Evolutionary conservation across 2,329 filamentous ascomycete genomes (phyloP).

Genomic region (Fusarium sp.): DNA sequence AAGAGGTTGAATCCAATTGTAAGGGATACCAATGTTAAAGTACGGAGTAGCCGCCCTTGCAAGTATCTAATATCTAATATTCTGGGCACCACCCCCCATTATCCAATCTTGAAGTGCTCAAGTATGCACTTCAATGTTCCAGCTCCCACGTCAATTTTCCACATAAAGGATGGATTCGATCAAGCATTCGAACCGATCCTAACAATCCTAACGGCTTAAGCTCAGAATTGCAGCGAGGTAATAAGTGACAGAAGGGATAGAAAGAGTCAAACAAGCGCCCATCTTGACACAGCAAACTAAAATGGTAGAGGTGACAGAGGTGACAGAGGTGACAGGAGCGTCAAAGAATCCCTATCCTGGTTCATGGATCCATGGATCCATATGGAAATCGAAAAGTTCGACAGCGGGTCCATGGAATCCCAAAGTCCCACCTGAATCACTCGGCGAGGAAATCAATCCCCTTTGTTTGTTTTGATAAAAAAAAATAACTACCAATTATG

Average conservation of each 20-base stretch:
- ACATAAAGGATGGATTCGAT: not conserved
- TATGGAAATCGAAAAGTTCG: conserved; percentile 21
- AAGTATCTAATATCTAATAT: conserved; percentile 13
- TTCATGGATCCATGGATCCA: conserved; percentile 4
- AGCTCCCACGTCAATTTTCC: not conserved
- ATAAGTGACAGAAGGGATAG: conserved; percentile 9
- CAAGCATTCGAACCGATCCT: conserved; percentile 2
- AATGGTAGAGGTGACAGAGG: not conserved
- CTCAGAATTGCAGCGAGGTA: not conserved
- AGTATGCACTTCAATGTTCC: not conserved
- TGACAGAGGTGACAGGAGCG: conserved; percentile 7
- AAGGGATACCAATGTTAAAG: not conserved
- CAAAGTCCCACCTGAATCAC: conserved; percentile 35
- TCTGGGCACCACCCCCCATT: not conserved
- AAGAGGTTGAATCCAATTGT: too few species aligned
- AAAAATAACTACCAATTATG: not conserved
- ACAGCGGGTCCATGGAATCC: conserved; percentile 25
- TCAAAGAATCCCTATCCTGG: conserved; percentile 24
- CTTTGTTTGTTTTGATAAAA: conserved; percentile 10
- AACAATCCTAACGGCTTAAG: conserved; percentile 8
- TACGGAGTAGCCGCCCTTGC: conserved; percentile 11
- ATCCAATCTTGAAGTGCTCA: not conserved
- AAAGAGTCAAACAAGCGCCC: conserved; percentile 28
- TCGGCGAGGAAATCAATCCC: conserved; percentile 13
- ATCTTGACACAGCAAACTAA: conserved; percentile 6